A percentile compares a stretch with the other conserved stretches of the same genome.
Conservation (phyloP, 2,329 filamentous ascomycete species). For the Alternaria arbusti region DNA sequence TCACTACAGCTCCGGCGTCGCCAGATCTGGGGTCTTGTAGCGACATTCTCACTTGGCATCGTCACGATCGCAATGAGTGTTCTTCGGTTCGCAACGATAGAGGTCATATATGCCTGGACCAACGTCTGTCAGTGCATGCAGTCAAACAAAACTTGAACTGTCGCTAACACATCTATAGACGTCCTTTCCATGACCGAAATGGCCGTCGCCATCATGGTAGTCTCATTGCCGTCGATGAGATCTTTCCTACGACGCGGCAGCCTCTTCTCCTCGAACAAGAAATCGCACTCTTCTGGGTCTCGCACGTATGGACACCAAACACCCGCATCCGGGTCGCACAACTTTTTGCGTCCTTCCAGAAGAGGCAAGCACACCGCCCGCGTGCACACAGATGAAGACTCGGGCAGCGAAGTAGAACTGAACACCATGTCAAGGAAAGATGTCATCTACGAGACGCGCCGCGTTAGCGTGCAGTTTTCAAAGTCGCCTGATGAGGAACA, state of each 20-base stretch:
- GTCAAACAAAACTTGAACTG: too few species aligned
- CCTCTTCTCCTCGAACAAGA: constrained; percentile 26
- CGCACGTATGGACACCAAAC: constrained; percentile 14
- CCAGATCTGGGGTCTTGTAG: constrained; percentile 30
- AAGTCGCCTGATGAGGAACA: constrained; percentile 12
- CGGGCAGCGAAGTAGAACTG: constrained; percentile 31
- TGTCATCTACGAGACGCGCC: constrained; percentile 29
- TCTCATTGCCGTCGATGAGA: constrained; percentile 32
- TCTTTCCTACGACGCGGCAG: constrained; percentile 26
- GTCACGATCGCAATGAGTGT: constrained; percentile 33
- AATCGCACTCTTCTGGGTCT: constrained; percentile 17
- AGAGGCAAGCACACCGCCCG: constrained; percentile 14
- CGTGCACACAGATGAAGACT: constrained; percentile 21
- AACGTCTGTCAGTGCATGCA: constrained; percentile 29
- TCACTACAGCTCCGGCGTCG: constrained; percentile 23
- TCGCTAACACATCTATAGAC: constrained; percentile 14
- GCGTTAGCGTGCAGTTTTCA: constrained; percentile 30
- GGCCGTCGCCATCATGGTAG: constrained; percentile 35
- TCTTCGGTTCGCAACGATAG: constrained; percentile 27
- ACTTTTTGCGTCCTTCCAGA: constrained; percentile 8
- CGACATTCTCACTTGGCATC: constrained; percentile 30
- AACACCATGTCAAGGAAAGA: constrained; percentile 25
- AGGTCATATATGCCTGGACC: constrained; percentile 29
- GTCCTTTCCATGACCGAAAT: constrained; percentile 37
- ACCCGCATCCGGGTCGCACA: constrained; percentile 10